Evolutionary conservation across 495 filamentous ascomycete genomes (phyloP).

Genomic region (Chlorociboria aeruginascens): DNA sequence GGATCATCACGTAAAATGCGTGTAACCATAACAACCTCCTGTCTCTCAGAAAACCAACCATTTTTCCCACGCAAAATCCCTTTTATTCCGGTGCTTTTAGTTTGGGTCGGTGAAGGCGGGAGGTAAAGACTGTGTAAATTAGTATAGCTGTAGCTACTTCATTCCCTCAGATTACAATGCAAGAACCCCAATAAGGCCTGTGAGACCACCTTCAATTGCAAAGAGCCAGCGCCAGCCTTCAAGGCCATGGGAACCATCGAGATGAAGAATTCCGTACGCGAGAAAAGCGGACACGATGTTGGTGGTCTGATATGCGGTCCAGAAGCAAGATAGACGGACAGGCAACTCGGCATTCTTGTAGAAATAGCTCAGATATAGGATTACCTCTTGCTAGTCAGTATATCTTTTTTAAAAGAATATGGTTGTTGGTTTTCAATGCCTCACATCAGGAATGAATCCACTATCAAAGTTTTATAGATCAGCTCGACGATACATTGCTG

Average conservation of each 20-base stretch:
- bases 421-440: no score
- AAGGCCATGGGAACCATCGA: conserved; percentile 35
- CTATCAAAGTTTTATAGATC: no score
- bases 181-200: conserved; percentile 21
- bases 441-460: background rate
- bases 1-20: conserved; percentile 39
- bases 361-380: conserved; percentile 41
- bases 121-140: conserved; percentile 24
- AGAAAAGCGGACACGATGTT: conserved; percentile 39
- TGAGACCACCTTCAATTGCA: conserved; percentile 28
- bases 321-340: conserved; percentile 40
- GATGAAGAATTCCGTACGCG: conserved; percentile 37
- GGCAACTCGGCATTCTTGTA: conserved; percentile 39
- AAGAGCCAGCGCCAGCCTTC: conserved; percentile 56
- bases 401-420: no score
- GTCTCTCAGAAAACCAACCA: conserved; percentile 38
- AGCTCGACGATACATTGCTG: conserved; percentile 35
- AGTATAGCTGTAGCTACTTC: background rate
- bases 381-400: conserved; percentile 19
- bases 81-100: conserved; percentile 23
- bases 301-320: conserved; percentile 39
- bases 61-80: conserved; percentile 30
- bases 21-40: conserved; percentile 38
- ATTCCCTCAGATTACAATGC: conserved; percentile 11
- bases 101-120: conserved; percentile 36